These are phyloP conservation scores for Diplocarpon mali DNA, from an alignment of 2,329 filamentous ascomycete genomes.

Conservation along the genomic window DNA sequence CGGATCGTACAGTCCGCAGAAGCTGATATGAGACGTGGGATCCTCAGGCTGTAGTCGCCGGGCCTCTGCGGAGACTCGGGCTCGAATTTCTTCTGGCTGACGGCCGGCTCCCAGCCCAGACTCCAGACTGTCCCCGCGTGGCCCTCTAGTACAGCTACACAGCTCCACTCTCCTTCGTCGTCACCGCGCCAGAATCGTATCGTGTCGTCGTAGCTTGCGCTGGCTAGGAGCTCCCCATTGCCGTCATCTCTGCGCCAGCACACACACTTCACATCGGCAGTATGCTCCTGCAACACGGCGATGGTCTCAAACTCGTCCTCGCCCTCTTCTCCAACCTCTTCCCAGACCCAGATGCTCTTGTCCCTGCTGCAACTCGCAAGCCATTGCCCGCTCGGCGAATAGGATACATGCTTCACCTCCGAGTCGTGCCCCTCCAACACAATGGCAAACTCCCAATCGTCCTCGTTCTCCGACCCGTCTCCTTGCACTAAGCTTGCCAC, in stretches of 20 bases:
- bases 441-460: slow-evolving; percentile 87
- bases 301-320: slow-evolving; percentile 97
- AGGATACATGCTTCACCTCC: slow-evolving; percentile 75
- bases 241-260: slow-evolving; percentile 71
- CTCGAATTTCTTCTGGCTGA: slow-evolving; percentile 15
- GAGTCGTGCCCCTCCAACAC: slow-evolving; percentile 92
- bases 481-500: slow-evolving; percentile 22
- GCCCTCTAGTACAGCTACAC: slow-evolving; percentile 69
- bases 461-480: slow-evolving; percentile 40
- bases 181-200: slow-evolving; percentile 58
- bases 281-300: slow-evolving; percentile 87
- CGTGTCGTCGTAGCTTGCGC: slow-evolving; percentile 88
- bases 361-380: slow-evolving; percentile 87
- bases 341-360: slow-evolving; percentile 97
- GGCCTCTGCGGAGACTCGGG: slow-evolving; percentile 21
- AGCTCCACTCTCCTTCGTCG: slow-evolving; percentile 52
- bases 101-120: slow-evolving; percentile 55
- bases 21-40: slow-evolving; percentile 58
- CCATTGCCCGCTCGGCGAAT: slow-evolving; percentile 62
- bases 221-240: slow-evolving; percentile 65
- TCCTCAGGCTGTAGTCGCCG: slow-evolving; percentile 35
- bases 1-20: slow-evolving; percentile 74
- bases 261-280: slow-evolving; percentile 89
- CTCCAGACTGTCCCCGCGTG: slow-evolving; percentile 87
- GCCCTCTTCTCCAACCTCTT: slow-evolving; percentile 68